These are phyloP conservation scores for Capronia epimyces DNA, from an alignment of 2,329 filamentous ascomycete genomes.

Conservation along the genomic window DNA sequence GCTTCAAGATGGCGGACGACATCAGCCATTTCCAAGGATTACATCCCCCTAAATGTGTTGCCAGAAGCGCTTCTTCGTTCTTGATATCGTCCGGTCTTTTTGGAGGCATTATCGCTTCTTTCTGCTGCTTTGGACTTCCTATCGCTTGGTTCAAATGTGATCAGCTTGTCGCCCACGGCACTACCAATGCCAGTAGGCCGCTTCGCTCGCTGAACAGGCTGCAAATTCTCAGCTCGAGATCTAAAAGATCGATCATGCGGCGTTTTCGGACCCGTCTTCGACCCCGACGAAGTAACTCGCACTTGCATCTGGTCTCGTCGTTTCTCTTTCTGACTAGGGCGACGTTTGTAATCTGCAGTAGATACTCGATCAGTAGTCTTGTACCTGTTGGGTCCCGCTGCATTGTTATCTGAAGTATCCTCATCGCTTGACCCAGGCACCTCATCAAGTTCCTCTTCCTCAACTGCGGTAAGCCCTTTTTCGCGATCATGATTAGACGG, in stretches of 20 bases:
- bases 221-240: constrained; percentile 47
- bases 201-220: constrained; percentile 34
- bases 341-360: constrained; percentile 49
- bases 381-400: constrained; percentile 32
- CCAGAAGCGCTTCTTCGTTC: constrained; percentile 47
- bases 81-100: constrained; percentile 31
- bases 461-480: constrained; percentile 56
- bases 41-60: constrained; percentile 46
- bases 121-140: constrained; percentile 35
- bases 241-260: constrained; percentile 53
- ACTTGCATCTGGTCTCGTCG: constrained; percentile 47
- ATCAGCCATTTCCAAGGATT: not conserved
- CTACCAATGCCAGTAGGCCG: constrained; percentile 28
- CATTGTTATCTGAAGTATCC: constrained; percentile 35
- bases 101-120: constrained; percentile 18
- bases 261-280: constrained; percentile 34
- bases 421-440: constrained; percentile 40
- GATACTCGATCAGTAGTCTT: constrained; percentile 45
- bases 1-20: not conserved
- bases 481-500: constrained; percentile 33
- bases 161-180: constrained; percentile 49
- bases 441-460: constrained; percentile 55
- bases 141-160: constrained; percentile 54
- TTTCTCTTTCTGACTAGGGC: constrained; percentile 42
- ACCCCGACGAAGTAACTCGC: constrained; percentile 50